Evolutionary conservation across 176 grass and related monocot species (phyloP).

Genomic region (Aegilops sharonensis): DNA sequence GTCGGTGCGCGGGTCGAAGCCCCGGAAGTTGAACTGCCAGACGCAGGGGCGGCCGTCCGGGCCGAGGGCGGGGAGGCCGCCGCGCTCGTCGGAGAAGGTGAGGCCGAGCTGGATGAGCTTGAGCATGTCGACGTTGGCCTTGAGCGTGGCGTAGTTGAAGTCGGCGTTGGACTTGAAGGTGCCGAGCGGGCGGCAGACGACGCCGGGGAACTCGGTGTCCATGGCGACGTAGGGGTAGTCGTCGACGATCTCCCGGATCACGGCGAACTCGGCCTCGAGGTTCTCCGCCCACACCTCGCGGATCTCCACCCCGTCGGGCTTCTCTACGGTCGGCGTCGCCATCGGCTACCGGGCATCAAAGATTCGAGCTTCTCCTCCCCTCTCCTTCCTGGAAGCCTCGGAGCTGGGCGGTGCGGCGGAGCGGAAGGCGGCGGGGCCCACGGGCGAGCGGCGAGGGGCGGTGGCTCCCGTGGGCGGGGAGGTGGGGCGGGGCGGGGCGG

Average conservation of each 20-base stretch:
- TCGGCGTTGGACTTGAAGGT: slow-evolving; percentile 34
- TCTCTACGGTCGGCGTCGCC: slow-evolving; percentile 36
- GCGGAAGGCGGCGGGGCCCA: neutral
- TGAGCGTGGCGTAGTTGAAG: slow-evolving; percentile 53
- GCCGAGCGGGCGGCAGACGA: slow-evolving; percentile 49
- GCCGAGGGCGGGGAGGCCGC: slow-evolving; percentile 28
- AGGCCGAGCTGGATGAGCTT: slow-evolving; percentile 68
- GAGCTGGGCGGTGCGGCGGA: neutral
- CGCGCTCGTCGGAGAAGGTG: slow-evolving; percentile 45
- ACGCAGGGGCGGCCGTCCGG: neutral
- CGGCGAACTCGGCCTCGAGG: slow-evolving; percentile 60
- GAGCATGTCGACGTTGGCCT: slow-evolving; percentile 57
- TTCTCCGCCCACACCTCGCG: slow-evolving; percentile 72
- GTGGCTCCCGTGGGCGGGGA: slow-evolving; percentile 28
- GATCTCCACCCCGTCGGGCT: slow-evolving; percentile 61
- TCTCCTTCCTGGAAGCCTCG: slow-evolving; percentile 19
- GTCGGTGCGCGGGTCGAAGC: slow-evolving; percentile 49
- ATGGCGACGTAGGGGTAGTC: slow-evolving; percentile 58
- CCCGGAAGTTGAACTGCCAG: slow-evolving; percentile 76
- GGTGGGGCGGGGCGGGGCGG: neutral
- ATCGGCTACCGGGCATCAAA: slow-evolving; percentile 46
- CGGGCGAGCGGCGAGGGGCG: neutral
- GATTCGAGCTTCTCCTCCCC: slow-evolving; percentile 30
- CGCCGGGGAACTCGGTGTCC: slow-evolving; percentile 82
- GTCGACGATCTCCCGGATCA: slow-evolving; percentile 58